Evolutionary conservation across 345 rosid genomes (phyloP), one percentile per base, ranked within the genome.

Genomic region (Viola odorata): DNA sequence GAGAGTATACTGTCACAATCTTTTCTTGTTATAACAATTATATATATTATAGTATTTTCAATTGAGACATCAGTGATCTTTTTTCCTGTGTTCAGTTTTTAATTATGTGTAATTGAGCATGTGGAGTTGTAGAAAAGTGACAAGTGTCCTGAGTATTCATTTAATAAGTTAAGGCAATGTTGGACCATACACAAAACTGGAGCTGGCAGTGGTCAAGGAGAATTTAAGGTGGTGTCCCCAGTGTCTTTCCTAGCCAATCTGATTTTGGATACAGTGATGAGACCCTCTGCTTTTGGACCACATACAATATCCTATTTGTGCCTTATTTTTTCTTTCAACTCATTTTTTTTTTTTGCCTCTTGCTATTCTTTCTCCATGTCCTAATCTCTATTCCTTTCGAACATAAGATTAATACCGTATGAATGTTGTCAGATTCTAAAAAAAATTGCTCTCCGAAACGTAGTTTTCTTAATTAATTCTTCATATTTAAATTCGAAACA

Each of bases 181-280:
- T 73, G 84, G 82, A 68, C 82, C 81, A 73, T 73, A 41, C 32
- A 61, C 62, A 51, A 62, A 63, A 72, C 65, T 57, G 61, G 77
- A 69, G 82, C 66, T 71, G 75, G 73, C 79, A 74, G 11, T 50
- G 58, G 63, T 70, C 57, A 66, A 77, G 53, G 38, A 56, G 73
- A 73, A 79, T 73, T 82, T 58, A 82, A 79, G 80, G 61, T 39
- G 70, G 53, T 57, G 78, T 69, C 81, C 81, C 82, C 74, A 57
- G 40, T 61, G 70, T 53, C 62, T 76, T 64, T 45, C 5, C 44
- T 6, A 51, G 0, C 80, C 78, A 57, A 58, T 67, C 39, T 54
- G 37, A 55, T 48, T 49, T 62, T 53, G 51, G 60, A 57, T 66
- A 56, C 61, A 41, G 12, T 10, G 9, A 62, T 41, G 12, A 39